Percentiles rank a stretch among this genome's conserved stretches.
These are phyloP conservation scores for Perilla frutescens DNA, from an alignment of 257 asterid species.

Conservation along the genomic window DNA sequence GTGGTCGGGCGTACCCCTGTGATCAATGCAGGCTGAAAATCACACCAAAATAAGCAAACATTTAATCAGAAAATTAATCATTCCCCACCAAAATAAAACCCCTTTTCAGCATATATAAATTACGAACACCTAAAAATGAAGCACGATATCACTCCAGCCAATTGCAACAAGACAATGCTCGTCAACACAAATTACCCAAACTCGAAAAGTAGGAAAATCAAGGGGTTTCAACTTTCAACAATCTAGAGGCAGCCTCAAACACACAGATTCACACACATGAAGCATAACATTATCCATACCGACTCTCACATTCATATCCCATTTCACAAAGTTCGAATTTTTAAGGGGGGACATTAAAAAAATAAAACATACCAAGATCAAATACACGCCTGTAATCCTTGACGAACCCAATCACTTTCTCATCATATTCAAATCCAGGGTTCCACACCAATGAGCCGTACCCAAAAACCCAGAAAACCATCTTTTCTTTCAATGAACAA, in stretches of 20 bases:
- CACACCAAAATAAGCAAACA: conserved; percentile 6
- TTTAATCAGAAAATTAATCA: background rate
- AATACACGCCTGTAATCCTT: conserved; percentile 83
- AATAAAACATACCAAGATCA: conserved; percentile 39
- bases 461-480: conserved; percentile 91
- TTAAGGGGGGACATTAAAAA: background rate
- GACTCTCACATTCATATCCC: background rate
- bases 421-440: conserved; percentile 86
- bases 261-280: background rate
- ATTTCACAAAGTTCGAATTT: background rate
- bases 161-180: background rate
- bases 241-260: background rate
- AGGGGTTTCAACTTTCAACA: conserved; percentile 5
- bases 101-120: conserved; percentile 12
- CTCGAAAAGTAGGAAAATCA: conserved; percentile 1
- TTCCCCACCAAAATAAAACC: background rate
- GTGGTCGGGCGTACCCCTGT: conserved; percentile 88
- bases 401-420: conserved; percentile 75
- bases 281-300: background rate
- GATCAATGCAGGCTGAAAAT: conserved; percentile 85
- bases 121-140: background rate
- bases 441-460: conserved; percentile 96
- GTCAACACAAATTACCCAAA: background rate
- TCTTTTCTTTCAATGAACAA: conserved; percentile 22
- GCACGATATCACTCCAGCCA: background rate